A percentile compares a stretch with the other conserved stretches of the same genome.
phyloP scores from a whole-genome alignment of 2,329 filamentous ascomycete genomes.

The Aureobasidium sp. region DNA sequence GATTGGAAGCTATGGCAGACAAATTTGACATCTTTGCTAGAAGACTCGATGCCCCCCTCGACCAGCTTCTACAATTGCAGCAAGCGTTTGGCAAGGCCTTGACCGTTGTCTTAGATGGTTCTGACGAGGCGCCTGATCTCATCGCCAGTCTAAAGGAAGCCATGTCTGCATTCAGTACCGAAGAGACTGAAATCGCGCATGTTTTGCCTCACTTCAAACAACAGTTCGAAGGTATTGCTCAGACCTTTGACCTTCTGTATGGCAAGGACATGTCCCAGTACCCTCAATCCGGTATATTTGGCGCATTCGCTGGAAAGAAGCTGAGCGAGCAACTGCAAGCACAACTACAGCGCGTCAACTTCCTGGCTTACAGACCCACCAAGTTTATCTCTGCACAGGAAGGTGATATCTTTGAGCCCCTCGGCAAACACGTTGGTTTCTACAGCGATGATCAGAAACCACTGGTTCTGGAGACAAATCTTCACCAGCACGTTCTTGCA shows the following conservation, averaged over 20 bases:
- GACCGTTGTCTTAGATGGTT: background rate
- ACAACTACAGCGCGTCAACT: background rate
- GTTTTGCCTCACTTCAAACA: slow-evolving; percentile 34
- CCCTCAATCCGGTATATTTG: background rate
- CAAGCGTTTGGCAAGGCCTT: slow-evolving; percentile 13
- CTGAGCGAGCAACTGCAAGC: background rate
- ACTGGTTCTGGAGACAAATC: background rate
- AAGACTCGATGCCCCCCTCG: slow-evolving; percentile 20
- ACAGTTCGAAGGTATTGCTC: slow-evolving; percentile 39
- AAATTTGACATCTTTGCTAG: slow-evolving; percentile 32
- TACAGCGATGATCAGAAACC: slow-evolving; percentile 3
- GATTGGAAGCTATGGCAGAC: slow-evolving; percentile 38
- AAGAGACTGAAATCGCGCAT: slow-evolving; percentile 19
- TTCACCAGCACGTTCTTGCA: slow-evolving; percentile 1
- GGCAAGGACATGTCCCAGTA: background rate
- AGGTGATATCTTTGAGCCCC: background rate
- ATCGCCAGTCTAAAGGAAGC: slow-evolving; percentile 30
- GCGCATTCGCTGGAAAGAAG: background rate
- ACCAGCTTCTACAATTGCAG: slow-evolving; percentile 21
- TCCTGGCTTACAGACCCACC: slow-evolving; percentile 8
- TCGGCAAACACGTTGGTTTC: slow-evolving; percentile 10
- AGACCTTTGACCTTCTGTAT: slow-evolving; percentile 31
- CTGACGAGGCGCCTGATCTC: slow-evolving; percentile 7
- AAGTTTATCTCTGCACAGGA: background rate
- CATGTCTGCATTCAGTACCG: slow-evolving; percentile 20